Percentiles rank a stretch among this genome's conserved stretches.
phyloP scores from a whole-genome alignment of 148 eudicot species.

The Nepenthes mirabilis region DNA sequence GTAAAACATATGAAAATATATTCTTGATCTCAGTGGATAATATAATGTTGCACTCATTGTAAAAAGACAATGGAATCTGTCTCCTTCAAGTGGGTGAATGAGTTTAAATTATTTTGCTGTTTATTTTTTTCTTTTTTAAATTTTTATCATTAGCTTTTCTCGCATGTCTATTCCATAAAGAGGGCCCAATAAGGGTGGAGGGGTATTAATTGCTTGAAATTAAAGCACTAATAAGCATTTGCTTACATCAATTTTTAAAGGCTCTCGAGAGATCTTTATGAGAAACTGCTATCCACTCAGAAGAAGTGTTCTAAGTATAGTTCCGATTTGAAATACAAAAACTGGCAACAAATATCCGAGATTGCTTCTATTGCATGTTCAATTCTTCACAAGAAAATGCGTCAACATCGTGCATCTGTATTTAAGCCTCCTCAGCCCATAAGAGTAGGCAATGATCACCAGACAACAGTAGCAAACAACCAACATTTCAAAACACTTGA shows the following conservation, averaged over 20 bases:
- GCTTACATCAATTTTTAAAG: conserved; percentile 21
- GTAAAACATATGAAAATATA: too few relatives aligned
- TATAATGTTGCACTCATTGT: too few relatives aligned
- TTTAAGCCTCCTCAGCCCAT: conserved; percentile 16
- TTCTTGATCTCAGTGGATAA: too few relatives aligned
- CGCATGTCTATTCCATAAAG: too few relatives aligned
- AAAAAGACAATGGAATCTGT: too few relatives aligned
- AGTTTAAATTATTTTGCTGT: too few relatives aligned
- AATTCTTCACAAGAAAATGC: conserved; percentile 54
- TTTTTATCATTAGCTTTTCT: too few relatives aligned
- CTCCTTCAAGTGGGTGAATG: too few relatives aligned
- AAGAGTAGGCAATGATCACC: conserved; percentile 11
- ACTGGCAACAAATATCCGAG: conserved; percentile 48
- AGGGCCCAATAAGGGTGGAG: neutral
- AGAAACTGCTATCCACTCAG: conserved; percentile 36
- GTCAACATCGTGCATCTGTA: conserved; percentile 39
- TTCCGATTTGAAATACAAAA: conserved; percentile 37
- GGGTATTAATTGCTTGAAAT: neutral
- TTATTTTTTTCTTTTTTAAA: too few relatives aligned
- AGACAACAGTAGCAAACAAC: conserved; percentile 7
- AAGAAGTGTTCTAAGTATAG: conserved; percentile 42
- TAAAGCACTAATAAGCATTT: conserved; percentile 1
- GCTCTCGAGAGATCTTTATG: conserved; percentile 57
- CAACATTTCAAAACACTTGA: conserved; percentile 15
- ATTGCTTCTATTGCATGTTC: conserved; percentile 66